Evolutionary conservation across 306 rosid species (phyloP).

Genomic region (Canavalia ensiformis): DNA sequence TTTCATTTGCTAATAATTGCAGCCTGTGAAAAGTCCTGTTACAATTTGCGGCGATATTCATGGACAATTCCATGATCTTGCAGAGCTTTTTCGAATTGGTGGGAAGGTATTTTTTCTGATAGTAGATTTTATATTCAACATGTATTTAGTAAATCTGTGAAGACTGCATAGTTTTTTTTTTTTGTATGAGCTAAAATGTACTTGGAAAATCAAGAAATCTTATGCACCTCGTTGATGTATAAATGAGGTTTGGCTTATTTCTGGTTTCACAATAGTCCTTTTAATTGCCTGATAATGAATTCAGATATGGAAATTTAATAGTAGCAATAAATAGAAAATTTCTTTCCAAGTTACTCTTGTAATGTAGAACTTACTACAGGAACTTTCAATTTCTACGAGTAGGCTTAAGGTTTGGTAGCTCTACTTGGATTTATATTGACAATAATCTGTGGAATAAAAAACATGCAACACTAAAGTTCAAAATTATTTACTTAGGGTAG

Average conservation of each 20-base stretch:
- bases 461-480: neutral
- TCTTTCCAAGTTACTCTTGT: conserved; percentile 17
- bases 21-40: conserved; percentile 97
- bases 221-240: neutral
- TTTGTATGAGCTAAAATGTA: conserved; percentile 20
- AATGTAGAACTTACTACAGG: neutral
- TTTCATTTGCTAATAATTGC: conserved; percentile 54
- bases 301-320: conserved; percentile 27
- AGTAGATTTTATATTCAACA: conserved; percentile 27
- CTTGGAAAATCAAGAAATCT: conserved; percentile 11
- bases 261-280: neutral
- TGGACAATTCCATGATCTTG: conserved; percentile 98
- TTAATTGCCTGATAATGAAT: neutral
- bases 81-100: conserved; percentile 97
- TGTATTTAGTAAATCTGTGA: conserved; percentile 20
- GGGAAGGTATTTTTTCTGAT: conserved; percentile 76
- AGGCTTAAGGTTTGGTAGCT: neutral
- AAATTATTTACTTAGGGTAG: neutral
- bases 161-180: conserved; percentile 32
- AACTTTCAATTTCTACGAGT: neutral
- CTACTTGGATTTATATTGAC: neutral
- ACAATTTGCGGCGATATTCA: conserved; percentile 98
- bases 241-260: conserved; percentile 14
- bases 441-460: neutral
- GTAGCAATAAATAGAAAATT: neutral